Base-by-base conservation (phyloP, 306 rosid genomes). In the Quercus ilex region DNA sequence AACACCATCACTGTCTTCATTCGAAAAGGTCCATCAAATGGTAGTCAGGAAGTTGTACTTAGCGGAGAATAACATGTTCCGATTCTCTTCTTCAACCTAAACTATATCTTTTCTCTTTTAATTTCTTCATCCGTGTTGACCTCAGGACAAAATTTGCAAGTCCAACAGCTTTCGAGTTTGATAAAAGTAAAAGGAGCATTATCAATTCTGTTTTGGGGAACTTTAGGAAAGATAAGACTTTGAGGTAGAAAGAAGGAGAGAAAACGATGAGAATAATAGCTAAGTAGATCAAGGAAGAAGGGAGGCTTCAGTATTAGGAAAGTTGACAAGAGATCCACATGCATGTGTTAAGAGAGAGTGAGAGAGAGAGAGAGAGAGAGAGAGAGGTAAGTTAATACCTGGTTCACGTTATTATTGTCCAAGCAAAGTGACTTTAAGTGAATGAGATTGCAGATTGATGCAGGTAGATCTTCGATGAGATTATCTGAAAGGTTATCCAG, bases 351-450 rank as follows among this genome's bases (percentile, higher is more conserved):
- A 62, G 72, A 69, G 51, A 78, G 62, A 43, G 55, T 20, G 21
- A 19, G 57, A 10, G 23, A 43, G 68, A n/a, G 57, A 62, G 72
- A 69, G 51, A 78, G 62, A 43, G 55, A 41, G 21, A 19, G 57
- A 10, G 23, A 43, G 68, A n/a, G 57, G 21, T 6, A 31, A 18
- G 30, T 26, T 63, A 64, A 10, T 87, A 93, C 99, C 99, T 90
- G 91, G 70, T 90, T 90, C 87, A 95, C 91, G 19, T 83, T 83
- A 82, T 95, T 95, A 81, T 95, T 91, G 81, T 95, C 85, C 62
- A 95, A 86, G 84, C 86, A 82, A 81, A 95, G 92, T 26, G 99
- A 90, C 88, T 95, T 95, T 81, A 95, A 72, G 89, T 93, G 88
- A 81, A 84, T 77, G 75, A 95, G 96, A 84, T 87, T 93, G 92